Conservation (phyloP, 2,329 filamentous ascomycete species). For the Zasmidium cellare region DNA sequence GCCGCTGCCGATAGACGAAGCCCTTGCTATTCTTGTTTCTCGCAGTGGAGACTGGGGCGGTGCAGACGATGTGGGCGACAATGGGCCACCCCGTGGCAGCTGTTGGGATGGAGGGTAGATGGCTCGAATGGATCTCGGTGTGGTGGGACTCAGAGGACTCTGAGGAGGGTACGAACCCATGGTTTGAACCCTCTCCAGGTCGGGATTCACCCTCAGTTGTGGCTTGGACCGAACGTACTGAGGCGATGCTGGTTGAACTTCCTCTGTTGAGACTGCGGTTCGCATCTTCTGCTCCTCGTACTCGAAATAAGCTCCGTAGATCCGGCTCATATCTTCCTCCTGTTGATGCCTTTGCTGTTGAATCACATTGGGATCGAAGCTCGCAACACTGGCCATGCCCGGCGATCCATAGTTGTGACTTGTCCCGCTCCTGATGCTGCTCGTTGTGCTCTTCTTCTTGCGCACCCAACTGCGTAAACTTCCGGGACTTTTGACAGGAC, state of each 20-base stretch:
- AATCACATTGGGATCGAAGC: slow-evolving; percentile 72
- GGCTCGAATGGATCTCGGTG: slow-evolving; percentile 42
- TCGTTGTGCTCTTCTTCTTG: slow-evolving; percentile 26
- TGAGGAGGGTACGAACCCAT: slow-evolving; percentile 35
- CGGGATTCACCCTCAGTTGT: neutral
- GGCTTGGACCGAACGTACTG: slow-evolving; percentile 1
- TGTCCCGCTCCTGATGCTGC: slow-evolving; percentile 38
- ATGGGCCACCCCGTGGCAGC: neutral
- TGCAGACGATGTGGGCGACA: slow-evolving; percentile 17
- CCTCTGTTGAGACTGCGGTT: neutral
- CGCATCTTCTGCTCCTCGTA: slow-evolving; percentile 61
- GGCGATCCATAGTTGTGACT: slow-evolving; percentile 44
- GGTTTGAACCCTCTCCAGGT: slow-evolving; percentile 12
- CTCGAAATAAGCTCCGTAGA: slow-evolving; percentile 91
- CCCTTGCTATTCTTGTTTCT: slow-evolving; percentile 24
- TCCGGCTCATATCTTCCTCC: slow-evolving; percentile 80
- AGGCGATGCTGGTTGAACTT: neutral
- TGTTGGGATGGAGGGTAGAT: slow-evolving; percentile 44
- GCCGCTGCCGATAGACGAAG: slow-evolving; percentile 38
- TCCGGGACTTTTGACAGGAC: slow-evolving; percentile 17
- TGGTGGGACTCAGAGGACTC: slow-evolving; percentile 37
- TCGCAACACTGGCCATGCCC: slow-evolving; percentile 59
- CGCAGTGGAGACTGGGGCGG: slow-evolving; percentile 14
- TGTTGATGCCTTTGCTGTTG: slow-evolving; percentile 72
- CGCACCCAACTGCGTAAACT: slow-evolving; percentile 31